phyloP scores from a whole-genome alignment of 2,329 filamentous ascomycete genomes.

The Alternaria brassicae region DNA sequence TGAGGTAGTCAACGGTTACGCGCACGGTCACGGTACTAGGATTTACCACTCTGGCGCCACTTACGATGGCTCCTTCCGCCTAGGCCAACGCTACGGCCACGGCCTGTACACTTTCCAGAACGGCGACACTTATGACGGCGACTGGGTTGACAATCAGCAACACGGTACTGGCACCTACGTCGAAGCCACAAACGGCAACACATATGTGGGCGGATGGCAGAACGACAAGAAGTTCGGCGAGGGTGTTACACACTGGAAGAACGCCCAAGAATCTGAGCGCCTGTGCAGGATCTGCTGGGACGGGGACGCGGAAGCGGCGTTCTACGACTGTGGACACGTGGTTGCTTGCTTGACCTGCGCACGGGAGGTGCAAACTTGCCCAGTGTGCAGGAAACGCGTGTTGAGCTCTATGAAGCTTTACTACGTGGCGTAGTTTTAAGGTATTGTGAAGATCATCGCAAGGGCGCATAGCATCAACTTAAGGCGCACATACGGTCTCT shows the following conservation, averaged over 20 bases:
- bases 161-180: conserved; percentile 66
- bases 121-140: conserved; percentile 65
- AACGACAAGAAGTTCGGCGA: conserved; percentile 67
- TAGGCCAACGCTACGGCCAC: conserved; percentile 61
- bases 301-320: conserved; percentile 65
- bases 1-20: conserved; percentile 53
- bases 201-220: conserved; percentile 67
- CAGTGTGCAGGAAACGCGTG: conserved; percentile 66
- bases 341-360: conserved; percentile 68
- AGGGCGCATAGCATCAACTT: neutral
- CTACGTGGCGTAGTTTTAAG: conserved; percentile 45
- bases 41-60: conserved; percentile 63
- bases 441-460: neutral
- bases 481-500: neutral
- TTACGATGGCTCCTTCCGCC: conserved; percentile 63
- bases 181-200: conserved; percentile 65
- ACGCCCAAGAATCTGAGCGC: conserved; percentile 66
- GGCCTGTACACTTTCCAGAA: conserved; percentile 69
- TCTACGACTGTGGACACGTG: conserved; percentile 70
- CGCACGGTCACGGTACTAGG: conserved; percentile 63
- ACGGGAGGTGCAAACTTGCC: conserved; percentile 64
- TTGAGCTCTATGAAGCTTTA: conserved; percentile 65
- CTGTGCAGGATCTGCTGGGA: conserved; percentile 69
- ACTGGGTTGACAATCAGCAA: conserved; percentile 70
- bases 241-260: conserved; percentile 68